Evolutionary conservation across 768 basidiomycete species (phyloP), one percentile per base, ranked within the genome.

Genomic region (Lentinula lateritia): DNA sequence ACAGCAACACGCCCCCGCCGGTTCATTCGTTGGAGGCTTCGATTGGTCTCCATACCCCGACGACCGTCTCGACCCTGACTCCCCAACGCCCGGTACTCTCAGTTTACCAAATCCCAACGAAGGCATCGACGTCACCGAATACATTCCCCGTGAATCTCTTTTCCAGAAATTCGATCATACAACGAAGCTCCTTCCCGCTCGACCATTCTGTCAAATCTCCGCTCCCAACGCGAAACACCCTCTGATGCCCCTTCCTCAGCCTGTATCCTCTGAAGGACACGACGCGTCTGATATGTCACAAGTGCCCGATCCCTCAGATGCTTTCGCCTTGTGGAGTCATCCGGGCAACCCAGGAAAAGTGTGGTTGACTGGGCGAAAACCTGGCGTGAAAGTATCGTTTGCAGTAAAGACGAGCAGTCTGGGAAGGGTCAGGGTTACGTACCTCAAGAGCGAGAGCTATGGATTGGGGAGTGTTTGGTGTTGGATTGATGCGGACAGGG

Each of bases 141-240:
- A 56, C 20, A 38, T 56, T 5, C 55, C 55, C 7, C 38, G 55
- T 15, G 41, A 56, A 43, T 56, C 55, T 10, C 39, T 56, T 7
- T 56, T 56, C 55, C 55, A 56, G 16, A 23, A 56, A 56, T 56
- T 20, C 41, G 55, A 56, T 16, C 55, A 56, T 6, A 43, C 38
- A 12, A 43, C 55, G 13, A 9, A 23, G 3, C 23, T 56, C 1
- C 18, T 28, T 13, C 55, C 55, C 10, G 55, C 55, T 5, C 23
- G n/a, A 56, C 55, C 55, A 15, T 56, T 28, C 15, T 56, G 55
- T 34, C 55, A 56, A 23, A 56, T 39, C 23, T 41, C 55, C 16
- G n/a, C 38, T 12, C 46, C 46, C 0, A 39, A 39, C 5, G 41
- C 38, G 18, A 56, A 56, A 12, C 41, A 56, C n/a, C 55, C 55